Evolutionary conservation across 495 filamentous ascomycete genomes (phyloP).

Genomic region (Aspergillus asperescens): DNA sequence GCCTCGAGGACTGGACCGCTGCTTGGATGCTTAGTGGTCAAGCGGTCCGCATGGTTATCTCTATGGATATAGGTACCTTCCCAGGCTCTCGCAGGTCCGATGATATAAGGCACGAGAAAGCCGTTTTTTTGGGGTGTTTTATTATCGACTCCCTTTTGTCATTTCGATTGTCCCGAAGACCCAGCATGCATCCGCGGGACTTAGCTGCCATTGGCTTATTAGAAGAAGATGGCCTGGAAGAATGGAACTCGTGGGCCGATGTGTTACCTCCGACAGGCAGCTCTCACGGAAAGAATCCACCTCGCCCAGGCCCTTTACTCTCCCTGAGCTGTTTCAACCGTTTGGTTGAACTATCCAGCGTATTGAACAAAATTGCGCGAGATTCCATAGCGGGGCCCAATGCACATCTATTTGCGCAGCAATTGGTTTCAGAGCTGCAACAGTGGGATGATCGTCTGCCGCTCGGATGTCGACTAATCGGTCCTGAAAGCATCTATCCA

Average conservation of each 20-base stretch:
- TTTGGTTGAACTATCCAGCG: conserved; percentile 43
- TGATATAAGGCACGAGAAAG: conserved; percentile 42
- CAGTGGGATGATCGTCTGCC: conserved; percentile 41
- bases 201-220: conserved; percentile 40
- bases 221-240: conserved; percentile 61
- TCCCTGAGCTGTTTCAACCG: conserved; percentile 60
- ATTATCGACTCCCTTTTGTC: conserved; percentile 61
- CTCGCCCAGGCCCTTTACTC: conserved; percentile 48
- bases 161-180: conserved; percentile 46
- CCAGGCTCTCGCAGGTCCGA: conserved; percentile 31
- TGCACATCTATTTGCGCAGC: conserved; percentile 34
- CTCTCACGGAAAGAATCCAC: conserved; percentile 30
- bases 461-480: conserved; percentile 39
- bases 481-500: conserved; percentile 39
- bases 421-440: conserved; percentile 36
- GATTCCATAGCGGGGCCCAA: conserved; percentile 30
- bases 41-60: conserved; percentile 53
- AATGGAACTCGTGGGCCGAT: conserved; percentile 67
- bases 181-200: conserved; percentile 50
- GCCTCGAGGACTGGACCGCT: conserved; percentile 45
- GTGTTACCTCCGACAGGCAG: conserved; percentile 40
- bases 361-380: conserved; percentile 42
- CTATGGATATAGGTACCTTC: conserved; percentile 39
- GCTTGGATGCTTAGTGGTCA: conserved; percentile 61
- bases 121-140: conserved; percentile 57